A percentile compares a stretch with the other conserved stretches of the same genome.
Evolutionary conservation across 495 filamentous ascomycete species (phyloP).

Genomic region (Lophiotrema nucula): DNA sequence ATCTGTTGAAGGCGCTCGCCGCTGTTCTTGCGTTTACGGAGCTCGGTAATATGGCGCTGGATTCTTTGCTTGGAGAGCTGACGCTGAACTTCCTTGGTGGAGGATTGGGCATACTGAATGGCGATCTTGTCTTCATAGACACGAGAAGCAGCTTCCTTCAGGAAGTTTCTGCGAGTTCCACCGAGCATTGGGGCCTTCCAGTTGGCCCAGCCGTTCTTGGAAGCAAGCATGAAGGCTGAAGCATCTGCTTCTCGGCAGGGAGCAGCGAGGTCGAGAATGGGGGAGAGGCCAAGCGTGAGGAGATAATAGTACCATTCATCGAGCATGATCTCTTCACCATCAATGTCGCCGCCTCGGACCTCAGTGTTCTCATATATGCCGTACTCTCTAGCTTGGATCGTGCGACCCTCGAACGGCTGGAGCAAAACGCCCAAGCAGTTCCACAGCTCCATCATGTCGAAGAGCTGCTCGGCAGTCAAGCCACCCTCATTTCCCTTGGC

Average conservation of each 20-base stretch:
- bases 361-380: conserved; percentile 56
- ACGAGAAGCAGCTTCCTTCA: conserved; percentile 61
- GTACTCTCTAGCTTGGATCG: conserved; percentile 52
- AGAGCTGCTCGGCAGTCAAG: conserved; percentile 56
- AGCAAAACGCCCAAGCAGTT: conserved; percentile 59
- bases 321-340: conserved; percentile 53
- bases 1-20: conserved; percentile 22
- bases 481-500: conserved; percentile 58
- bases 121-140: conserved; percentile 57
- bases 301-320: conserved; percentile 66
- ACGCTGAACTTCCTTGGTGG: conserved; percentile 32
- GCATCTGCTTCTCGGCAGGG: conserved; percentile 41
- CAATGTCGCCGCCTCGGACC: conserved; percentile 49
- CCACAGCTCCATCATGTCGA: conserved; percentile 68
- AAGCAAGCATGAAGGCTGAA: conserved; percentile 53
- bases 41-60: conserved; percentile 36
- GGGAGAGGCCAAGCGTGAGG: conserved; percentile 58
- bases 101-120: conserved; percentile 18
- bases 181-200: conserved; percentile 53
- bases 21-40: conserved; percentile 28
- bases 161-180: conserved; percentile 56
- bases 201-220: conserved; percentile 53
- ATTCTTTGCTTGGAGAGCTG: conserved; percentile 39
- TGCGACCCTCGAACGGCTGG: conserved; percentile 57
- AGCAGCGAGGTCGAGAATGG: conserved; percentile 56